Percentiles rank a stretch among this genome's conserved stretches.
These are phyloP conservation scores for Sungouiella thailandica DNA, from an alignment of 805 yeast genomes.

Conservation along the genomic window DNA sequence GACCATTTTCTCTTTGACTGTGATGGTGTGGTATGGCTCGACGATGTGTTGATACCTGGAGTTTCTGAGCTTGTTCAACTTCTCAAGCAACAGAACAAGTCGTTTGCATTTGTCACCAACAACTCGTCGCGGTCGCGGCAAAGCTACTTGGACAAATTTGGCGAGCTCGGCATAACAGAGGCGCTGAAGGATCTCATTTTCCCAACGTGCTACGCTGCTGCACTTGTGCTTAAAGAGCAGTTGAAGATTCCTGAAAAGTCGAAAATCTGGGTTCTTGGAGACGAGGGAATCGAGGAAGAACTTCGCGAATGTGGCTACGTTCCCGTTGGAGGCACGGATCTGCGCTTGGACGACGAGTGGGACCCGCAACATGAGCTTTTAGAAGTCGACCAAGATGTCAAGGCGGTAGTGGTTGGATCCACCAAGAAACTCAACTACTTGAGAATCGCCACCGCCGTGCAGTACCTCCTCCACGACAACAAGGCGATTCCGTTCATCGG, in stretches of 20 bases:
- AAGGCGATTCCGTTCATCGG: slow-evolving; percentile 35
- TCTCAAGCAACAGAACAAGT: slow-evolving; percentile 20
- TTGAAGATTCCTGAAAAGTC: slow-evolving; percentile 23
- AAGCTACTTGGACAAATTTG: slow-evolving; percentile 29
- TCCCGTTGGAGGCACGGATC: slow-evolving; percentile 33
- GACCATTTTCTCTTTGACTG: slow-evolving; percentile 39
- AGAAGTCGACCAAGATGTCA: slow-evolving; percentile 32
- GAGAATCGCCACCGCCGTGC: slow-evolving; percentile 33
- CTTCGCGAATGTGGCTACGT: slow-evolving; percentile 27
- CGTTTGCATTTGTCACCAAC: slow-evolving; percentile 33
- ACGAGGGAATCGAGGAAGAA: slow-evolving; percentile 33
- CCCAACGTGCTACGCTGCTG: slow-evolving; percentile 38
- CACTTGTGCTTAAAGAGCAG: slow-evolving; percentile 18
- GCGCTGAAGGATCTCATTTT: slow-evolving; percentile 25
- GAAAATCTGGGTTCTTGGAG: slow-evolving; percentile 40
- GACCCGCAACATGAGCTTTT: slow-evolving; percentile 22
- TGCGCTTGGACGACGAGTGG: slow-evolving; percentile 21
- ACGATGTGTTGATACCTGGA: slow-evolving; percentile 29
- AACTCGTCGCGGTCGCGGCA: slow-evolving; percentile 33
- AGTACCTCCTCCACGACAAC: slow-evolving; percentile 29
- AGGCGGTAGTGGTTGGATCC: slow-evolving; percentile 38
- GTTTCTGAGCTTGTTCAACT: slow-evolving; percentile 22
- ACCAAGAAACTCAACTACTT: slow-evolving; percentile 34
- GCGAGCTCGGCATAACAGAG: slow-evolving; percentile 24
- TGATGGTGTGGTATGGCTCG: slow-evolving; percentile 41